Percentiles rank a stretch among this genome's conserved stretches.
Conservation (phyloP, 2,329 filamentous ascomycete species). For the Epichloe uncinata region DNA sequence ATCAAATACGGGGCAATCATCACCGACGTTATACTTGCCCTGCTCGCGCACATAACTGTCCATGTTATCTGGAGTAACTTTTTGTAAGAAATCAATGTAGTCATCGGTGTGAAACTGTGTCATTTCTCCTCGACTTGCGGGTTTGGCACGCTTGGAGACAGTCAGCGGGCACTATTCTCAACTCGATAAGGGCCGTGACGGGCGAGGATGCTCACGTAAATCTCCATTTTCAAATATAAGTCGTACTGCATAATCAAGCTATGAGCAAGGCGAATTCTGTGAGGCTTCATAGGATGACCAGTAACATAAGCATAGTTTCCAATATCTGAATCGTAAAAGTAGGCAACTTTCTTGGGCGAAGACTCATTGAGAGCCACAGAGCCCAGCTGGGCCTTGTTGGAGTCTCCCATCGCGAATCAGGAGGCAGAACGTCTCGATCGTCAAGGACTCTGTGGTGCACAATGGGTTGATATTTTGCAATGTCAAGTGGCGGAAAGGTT, state of each 20-base stretch:
- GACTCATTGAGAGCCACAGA: conserved; percentile 33
- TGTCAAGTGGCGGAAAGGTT: neutral
- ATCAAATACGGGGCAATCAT: conserved; percentile 96
- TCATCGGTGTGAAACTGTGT: conserved; percentile 89
- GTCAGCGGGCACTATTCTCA: neutral
- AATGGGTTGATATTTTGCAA: neutral
- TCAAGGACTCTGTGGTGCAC: neutral
- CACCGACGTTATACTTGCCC: conserved; percentile 84
- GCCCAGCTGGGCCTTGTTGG: conserved; percentile 22
- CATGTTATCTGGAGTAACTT: conserved; percentile 98
- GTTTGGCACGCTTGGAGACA: conserved; percentile 55
- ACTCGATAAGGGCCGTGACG: neutral
- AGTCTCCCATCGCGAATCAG: conserved; percentile 21
- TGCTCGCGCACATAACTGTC: conserved; percentile 85
- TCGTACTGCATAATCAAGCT: conserved; percentile 94
- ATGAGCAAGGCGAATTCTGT: conserved; percentile 87
- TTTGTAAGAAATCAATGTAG: conserved; percentile 89
- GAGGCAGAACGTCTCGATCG: neutral
- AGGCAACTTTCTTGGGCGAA: conserved; percentile 71
- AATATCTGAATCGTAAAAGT: conserved; percentile 97
- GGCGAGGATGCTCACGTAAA: conserved; percentile 58
- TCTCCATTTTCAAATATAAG: conserved; percentile 91
- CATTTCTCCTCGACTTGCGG: conserved; percentile 80
- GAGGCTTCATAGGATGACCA: conserved; percentile 97
- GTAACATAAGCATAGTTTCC: conserved; percentile 97